Base-by-base conservation (phyloP, 2,329 filamentous ascomycete genomes). In the Colletotrichum theobromicola region DNA sequence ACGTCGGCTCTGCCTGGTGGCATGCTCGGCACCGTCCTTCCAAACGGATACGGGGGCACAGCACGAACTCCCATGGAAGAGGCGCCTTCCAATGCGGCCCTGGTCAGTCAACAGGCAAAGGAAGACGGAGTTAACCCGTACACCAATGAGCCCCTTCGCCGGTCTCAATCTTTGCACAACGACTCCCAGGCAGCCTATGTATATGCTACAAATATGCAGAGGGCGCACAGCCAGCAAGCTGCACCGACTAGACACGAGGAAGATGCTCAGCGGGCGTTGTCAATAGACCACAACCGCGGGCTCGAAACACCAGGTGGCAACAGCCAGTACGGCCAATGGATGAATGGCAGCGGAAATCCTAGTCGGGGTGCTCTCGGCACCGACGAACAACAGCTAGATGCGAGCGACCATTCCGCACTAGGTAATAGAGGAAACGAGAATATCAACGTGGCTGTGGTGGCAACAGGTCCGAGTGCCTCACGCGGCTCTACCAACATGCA, bases 41-140 rank as follows among this genome's bases (percentile, higher is more conserved):
- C 57, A 15, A 72, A 66, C 72, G 83, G 83, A n/a, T 90, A 89
- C 75, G 88, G 87, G 37, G 85, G 84, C 67, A 87, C 86, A 28
- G 83, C 82, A 58, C 85, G 82, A 69, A 85, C 85, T 12, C 85
- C 84, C 55, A 86, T 89, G 77, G 87, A 88, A 21, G 85, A 87
- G 67, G 84, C 88, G 32, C 87, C 87, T 34, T 89, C 88, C 7
- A 84, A 88, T 70, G 90, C 88, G 10, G 86, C 86, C 67, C 81
- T 89, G 63, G 85, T 90, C 73, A 85, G 86, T 77, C 83, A 87
- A 72, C 85, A 89, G 74, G 90, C 88, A 4, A 83, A 85, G 72
- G 82, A 89, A 76, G 90, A 91, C 74, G 89, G 90, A 8, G 84
- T 91, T 50, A 91, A 92, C 77, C 90, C 89, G 3, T 91, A 91